Evolutionary conservation across 169 alveolate species (phyloP), one percentile per base, ranked within the genome.

Genomic region (Plasmodium knowlesi): DNA sequence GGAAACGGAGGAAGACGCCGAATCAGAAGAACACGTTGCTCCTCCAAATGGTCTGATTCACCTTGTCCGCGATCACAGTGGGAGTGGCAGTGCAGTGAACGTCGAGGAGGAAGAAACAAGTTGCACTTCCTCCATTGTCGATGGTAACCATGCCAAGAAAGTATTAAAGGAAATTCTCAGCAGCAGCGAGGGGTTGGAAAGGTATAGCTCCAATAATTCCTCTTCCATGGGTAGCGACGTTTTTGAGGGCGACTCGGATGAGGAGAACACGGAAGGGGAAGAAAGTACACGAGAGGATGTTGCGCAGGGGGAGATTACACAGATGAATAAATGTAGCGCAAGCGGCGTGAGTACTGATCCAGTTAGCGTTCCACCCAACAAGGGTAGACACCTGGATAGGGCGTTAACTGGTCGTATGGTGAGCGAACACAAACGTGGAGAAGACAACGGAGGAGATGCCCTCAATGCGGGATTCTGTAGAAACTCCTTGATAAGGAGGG

Each of bases 141-240:
- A 41, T 14, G 5, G 41, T n/a, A 86, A 86, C 71, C 79, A 53
- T 41, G 57, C 41, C 14, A 85, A 74, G 46, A 76, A 25, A 28
- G 57, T 43, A 32, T 67, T 86, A 22, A 76, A 76, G 46, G 81
- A 74, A 74, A 73, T 74, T 3, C 43, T 74, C 32, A 32, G 19
- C 10, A 37, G 67, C 37, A 54, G 57, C 80, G 54, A 54, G 1
- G 37, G 70, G 41, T 1, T 25, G 28, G 93, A 86, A 3, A 50
- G 10, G 30, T 86, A 57, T 12, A 70, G 54, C 61, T 46, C 70
- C 25, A 9, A 39, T 34, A 54, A 74, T 32, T 46, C 70, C 41
- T 53, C 93, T n/a, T 86, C 86, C 19, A 70, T 86, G 8, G 93
- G 39, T 0, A 86, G 85, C 81, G 86, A 86, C 50, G 22, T 86